phyloP scores from a whole-genome alignment of 306 rosid species.

The Senna tora region DNA sequence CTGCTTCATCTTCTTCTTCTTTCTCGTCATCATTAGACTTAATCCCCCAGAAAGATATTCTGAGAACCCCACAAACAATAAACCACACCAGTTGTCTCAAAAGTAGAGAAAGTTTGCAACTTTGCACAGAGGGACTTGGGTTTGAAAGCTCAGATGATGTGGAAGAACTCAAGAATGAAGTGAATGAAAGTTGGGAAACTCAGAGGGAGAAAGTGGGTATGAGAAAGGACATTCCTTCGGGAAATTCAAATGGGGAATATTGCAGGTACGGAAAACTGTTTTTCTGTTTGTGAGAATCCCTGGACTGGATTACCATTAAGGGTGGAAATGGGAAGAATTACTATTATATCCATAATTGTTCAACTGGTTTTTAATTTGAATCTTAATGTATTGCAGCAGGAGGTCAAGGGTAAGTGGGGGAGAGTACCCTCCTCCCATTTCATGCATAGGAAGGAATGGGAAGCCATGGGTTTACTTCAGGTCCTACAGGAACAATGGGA shows the following conservation, averaged over 20 bases:
- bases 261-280: no score
- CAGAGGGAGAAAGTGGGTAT: slow-evolving; percentile 30
- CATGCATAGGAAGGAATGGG: slow-evolving; percentile 71
- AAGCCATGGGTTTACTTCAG: slow-evolving; percentile 74
- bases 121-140: slow-evolving; percentile 77
- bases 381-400: slow-evolving; percentile 4
- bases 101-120: slow-evolving; percentile 56
- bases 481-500: slow-evolving; percentile 69
- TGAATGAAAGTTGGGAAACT: slow-evolving; percentile 20
- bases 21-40: slow-evolving; percentile 33
- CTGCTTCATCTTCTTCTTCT: slow-evolving; percentile 17
- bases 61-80: slow-evolving; percentile 23
- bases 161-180: slow-evolving; percentile 48
- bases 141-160: slow-evolving; percentile 74
- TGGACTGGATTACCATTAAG: no score
- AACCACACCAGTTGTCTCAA: slow-evolving; percentile 37
- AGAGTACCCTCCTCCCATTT: slow-evolving; percentile 85
- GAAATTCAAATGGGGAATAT: slow-evolving; percentile 34
- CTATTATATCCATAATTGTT: no score
- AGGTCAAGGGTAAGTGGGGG: slow-evolving; percentile 47
- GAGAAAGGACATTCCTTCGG: slow-evolving; percentile 1
- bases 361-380: no score
- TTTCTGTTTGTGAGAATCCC: no score
- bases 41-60: neutral
- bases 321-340: no score